Percentiles rank a stretch among this genome's conserved stretches.
Evolutionary conservation across 352 stramenopile genomes (phyloP).

Genomic region (Globisporangium parvum): DNA sequence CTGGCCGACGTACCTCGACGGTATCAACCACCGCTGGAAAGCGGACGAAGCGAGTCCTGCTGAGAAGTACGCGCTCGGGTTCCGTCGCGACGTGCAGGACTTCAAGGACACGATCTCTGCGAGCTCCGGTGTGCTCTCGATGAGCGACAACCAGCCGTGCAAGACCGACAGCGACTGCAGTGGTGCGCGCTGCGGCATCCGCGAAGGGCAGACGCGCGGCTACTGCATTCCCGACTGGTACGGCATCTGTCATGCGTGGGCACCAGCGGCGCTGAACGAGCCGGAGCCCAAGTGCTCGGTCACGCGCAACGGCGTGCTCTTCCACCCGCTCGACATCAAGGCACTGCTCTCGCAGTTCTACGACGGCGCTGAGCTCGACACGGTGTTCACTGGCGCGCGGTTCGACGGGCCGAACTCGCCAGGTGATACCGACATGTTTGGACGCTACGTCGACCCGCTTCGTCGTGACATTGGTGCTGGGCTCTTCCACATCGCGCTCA

Average conservation of each 20-base stretch:
- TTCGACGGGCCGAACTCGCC: slow-evolving; percentile 15
- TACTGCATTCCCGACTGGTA: slow-evolving; percentile 17
- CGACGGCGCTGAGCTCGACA: slow-evolving; percentile 6
- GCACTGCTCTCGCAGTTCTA: slow-evolving; percentile 17
- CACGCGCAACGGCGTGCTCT: slow-evolving; percentile 22
- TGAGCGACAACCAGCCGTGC: slow-evolving; percentile 22
- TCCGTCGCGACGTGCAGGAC: slow-evolving; percentile 22
- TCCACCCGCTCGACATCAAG: slow-evolving; percentile 49
- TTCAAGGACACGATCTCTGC: slow-evolving; percentile 22
- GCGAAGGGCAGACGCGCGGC: not conserved
- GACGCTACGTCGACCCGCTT: slow-evolving; percentile 12
- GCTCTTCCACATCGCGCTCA: slow-evolving; percentile 12
- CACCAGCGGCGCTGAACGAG: not conserved
- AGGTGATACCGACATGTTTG: slow-evolving; percentile 12
- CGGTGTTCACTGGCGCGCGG: slow-evolving; percentile 12
- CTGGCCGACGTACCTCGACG: slow-evolving; percentile 55
- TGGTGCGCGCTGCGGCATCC: not conserved
- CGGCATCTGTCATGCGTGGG: slow-evolving; percentile 18
- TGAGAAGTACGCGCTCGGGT: slow-evolving; percentile 47
- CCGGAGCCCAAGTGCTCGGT: slow-evolving; percentile 19
- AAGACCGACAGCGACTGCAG: slow-evolving; percentile 27
- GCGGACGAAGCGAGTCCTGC: slow-evolving; percentile 20
- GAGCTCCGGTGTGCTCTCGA: slow-evolving; percentile 8
- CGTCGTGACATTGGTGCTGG: slow-evolving; percentile 11
- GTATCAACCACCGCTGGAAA: slow-evolving; percentile 51